Conservation (phyloP, 2,329 filamentous ascomycete species). For the Endoconidiophora polonica region DNA sequence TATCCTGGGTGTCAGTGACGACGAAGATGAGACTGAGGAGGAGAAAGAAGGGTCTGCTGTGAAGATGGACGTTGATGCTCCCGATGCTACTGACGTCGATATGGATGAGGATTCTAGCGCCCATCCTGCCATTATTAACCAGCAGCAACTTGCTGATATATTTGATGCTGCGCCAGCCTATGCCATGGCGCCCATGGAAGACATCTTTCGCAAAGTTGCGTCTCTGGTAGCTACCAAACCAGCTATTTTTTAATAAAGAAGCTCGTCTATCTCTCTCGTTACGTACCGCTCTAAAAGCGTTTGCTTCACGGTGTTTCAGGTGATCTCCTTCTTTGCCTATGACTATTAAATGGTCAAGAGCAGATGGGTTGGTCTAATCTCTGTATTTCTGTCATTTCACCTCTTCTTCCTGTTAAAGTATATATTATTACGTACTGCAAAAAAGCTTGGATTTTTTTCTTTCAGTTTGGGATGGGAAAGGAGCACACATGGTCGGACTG, state of each 20-base stretch:
- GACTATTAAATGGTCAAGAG: neutral
- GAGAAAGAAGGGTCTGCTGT: neutral
- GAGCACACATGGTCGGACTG: neutral
- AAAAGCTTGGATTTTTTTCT: constrained; percentile 7
- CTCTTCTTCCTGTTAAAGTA: neutral
- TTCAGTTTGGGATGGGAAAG: constrained; percentile 7
- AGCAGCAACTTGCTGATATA: constrained; percentile 51
- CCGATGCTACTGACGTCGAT: constrained; percentile 26
- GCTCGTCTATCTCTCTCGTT: no score
- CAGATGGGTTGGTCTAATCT: neutral
- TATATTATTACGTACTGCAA: neutral
- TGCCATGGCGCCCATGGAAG: constrained; percentile 53
- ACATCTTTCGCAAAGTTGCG: constrained; percentile 59
- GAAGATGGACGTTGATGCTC: constrained; percentile 16
- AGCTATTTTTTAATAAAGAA: neutral
- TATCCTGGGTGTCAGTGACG: constrained; percentile 26
- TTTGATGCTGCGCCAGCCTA: constrained; percentile 55
- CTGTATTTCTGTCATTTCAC: no score
- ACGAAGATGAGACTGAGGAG: constrained; percentile 22
- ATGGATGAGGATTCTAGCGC: constrained; percentile 31
- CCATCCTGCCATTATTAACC: constrained; percentile 44
- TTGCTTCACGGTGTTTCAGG: neutral
- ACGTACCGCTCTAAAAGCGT: neutral
- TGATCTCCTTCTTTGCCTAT: no score
- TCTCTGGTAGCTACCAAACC: constrained; percentile 24